Percentiles rank a stretch among this genome's conserved stretches.
These are phyloP conservation scores for Solanum commersonii DNA, from an alignment of 257 asterid genomes.

Conservation along the genomic window DNA sequence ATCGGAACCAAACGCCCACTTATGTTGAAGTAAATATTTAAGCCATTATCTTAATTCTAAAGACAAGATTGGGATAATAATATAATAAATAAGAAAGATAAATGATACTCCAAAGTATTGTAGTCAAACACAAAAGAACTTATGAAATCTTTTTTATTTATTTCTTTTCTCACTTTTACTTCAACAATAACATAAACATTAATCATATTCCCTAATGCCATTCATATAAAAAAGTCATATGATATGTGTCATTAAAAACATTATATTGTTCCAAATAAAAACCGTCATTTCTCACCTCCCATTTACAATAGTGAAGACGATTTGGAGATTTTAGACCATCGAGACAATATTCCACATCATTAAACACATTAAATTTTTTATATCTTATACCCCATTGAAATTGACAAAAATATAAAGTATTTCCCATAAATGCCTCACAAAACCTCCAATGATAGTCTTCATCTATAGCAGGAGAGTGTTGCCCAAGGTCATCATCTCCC, in stretches of 20 bases:
- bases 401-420: not conserved
- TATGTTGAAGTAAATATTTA: not conserved
- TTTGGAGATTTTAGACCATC: not conserved
- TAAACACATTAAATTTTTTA: not conserved
- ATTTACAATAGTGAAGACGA: not conserved
- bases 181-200: not conserved
- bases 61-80: not conserved
- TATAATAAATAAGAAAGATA: not conserved
- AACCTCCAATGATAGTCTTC: not conserved
- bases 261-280: not conserved
- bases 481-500: not conserved
- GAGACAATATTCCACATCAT: not conserved
- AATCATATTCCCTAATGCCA: not conserved
- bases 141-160: not conserved
- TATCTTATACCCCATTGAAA: not conserved
- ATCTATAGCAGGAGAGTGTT: not conserved
- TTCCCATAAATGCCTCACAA: not conserved
- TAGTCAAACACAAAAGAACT: not conserved
- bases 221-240: not conserved
- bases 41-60: not conserved
- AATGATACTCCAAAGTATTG: not conserved
- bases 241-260: not conserved
- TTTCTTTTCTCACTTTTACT: not conserved
- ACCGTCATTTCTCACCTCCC: not conserved
- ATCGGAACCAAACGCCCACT: too few relatives aligned